phyloP scores from a whole-genome alignment of 257 asterid species.

The Capsicum baccatum region DNA sequence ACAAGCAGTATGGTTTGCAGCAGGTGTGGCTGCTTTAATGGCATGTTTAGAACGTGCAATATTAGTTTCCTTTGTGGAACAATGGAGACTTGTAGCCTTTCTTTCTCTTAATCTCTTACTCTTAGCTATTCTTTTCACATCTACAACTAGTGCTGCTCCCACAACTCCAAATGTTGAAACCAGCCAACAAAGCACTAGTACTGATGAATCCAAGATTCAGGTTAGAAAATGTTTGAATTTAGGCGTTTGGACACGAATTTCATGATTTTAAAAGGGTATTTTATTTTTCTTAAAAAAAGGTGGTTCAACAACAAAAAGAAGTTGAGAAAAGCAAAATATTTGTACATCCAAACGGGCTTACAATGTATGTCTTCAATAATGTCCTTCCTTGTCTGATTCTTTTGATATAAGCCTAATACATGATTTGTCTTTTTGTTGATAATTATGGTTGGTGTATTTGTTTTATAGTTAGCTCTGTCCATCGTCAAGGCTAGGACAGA shows the following conservation, averaged over 20 bases:
- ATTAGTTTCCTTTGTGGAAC: constrained; percentile 64
- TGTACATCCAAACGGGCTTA: too few relatives aligned
- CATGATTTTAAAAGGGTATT: neutral
- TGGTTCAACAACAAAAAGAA: too few relatives aligned
- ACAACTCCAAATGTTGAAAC: constrained; percentile 36
- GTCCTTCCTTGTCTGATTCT: too few relatives aligned
- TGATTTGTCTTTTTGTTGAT: too few relatives aligned
- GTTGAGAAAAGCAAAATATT: too few relatives aligned
- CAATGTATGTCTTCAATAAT: too few relatives aligned
- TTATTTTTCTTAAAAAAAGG: too few relatives aligned
- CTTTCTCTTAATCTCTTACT: constrained; percentile 84
- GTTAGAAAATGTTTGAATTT: neutral
- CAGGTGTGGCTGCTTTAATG: constrained; percentile 80
- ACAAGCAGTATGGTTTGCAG: constrained; percentile 86
- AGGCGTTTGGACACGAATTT: neutral
- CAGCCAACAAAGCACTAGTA: constrained; percentile 24
- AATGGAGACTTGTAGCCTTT: constrained; percentile 82
- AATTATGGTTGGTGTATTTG: too few relatives aligned
- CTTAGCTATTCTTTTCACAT: constrained; percentile 82
- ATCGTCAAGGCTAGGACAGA: too few relatives aligned
- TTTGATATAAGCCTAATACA: too few relatives aligned
- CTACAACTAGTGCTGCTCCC: constrained; percentile 41
- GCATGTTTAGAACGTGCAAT: constrained; percentile 76
- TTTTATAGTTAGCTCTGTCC: too few relatives aligned
- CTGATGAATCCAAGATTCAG: constrained; percentile 6